These are phyloP conservation scores for Polygonum aviculare DNA, from an alignment of 148 eudicot species.

Conservation along the genomic window DNA sequence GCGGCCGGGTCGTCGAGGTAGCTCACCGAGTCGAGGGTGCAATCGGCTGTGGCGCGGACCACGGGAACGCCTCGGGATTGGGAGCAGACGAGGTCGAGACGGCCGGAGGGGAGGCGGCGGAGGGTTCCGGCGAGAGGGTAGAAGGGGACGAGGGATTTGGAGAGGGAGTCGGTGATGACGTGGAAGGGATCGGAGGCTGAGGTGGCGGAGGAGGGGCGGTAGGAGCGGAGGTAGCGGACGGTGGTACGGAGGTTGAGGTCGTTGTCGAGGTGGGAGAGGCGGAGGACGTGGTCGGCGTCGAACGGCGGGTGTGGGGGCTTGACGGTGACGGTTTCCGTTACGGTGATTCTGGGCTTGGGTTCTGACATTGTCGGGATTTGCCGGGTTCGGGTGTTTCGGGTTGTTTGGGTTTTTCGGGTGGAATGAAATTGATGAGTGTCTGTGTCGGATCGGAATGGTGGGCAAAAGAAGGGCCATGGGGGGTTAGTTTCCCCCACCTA, in stretches of 20 bases:
- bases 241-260: conserved; percentile 55
- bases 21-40: not conserved
- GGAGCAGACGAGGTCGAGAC: not conserved
- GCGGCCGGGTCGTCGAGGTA: conserved; percentile 6
- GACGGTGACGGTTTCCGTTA: not conserved
- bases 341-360: not conserved
- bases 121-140: conserved; percentile 45
- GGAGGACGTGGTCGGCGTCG: conserved; percentile 31
- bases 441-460: too few species aligned
- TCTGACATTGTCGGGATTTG: not conserved
- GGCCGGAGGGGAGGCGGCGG: conserved; percentile 8
- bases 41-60: conserved; percentile 6
- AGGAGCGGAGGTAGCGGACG: conserved; percentile 60
- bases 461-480: too few species aligned
- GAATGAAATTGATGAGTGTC: too few species aligned
- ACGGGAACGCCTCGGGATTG: not conserved
- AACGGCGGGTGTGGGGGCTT: conserved; percentile 24
- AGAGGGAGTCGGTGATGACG: conserved; percentile 38
- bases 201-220: conserved; percentile 12
- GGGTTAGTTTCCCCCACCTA: too few species aligned
- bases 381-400: not conserved
- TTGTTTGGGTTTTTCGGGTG: too few species aligned
- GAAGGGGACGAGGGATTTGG: conserved; percentile 37
- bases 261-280: conserved; percentile 68
- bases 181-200: conserved; percentile 26